Conservation (phyloP, 352 stramenopile species). For the Globisporangium takayamanum region DNA sequence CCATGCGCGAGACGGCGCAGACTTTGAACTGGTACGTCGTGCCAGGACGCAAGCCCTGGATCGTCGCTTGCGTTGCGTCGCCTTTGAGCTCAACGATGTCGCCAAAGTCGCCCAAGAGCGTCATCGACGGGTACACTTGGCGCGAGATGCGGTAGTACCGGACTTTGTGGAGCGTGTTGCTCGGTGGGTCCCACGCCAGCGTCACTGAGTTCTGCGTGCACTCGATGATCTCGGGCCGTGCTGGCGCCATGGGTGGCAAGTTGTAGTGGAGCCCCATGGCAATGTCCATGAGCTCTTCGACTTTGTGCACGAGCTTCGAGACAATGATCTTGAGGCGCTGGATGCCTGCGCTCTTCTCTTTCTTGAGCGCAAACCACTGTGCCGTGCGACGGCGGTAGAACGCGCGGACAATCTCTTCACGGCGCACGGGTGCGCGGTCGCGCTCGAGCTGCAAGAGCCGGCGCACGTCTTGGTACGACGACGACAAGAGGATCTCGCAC, state of each 20-base stretch:
- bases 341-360: constrained; percentile 77
- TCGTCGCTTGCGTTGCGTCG: constrained; percentile 39
- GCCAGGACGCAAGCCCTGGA: constrained; percentile 72
- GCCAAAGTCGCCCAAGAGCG: constrained; percentile 72
- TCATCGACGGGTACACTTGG: constrained; percentile 77
- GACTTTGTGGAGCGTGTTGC: constrained; percentile 68
- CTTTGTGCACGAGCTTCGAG: constrained; percentile 83
- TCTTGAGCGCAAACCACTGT: constrained; percentile 76
- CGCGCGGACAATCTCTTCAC: constrained; percentile 53
- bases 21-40: constrained; percentile 86
- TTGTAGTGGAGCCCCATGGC: constrained; percentile 80
- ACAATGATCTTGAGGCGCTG: constrained; percentile 84
- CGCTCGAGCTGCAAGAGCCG: constrained; percentile 44
- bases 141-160: constrained; percentile 76
- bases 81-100: constrained; percentile 76
- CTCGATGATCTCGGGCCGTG: constrained; percentile 45
- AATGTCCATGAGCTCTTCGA: constrained; percentile 88
- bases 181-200: constrained; percentile 61
- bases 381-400: constrained; percentile 64
- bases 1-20: constrained; percentile 77
- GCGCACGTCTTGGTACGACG: constrained; percentile 54
- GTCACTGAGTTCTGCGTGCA: constrained; percentile 70
- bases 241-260: constrained; percentile 69
- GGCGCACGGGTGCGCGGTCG: constrained; percentile 34
- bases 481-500: constrained; percentile 60